These are phyloP conservation scores for Seiridium cupressi DNA, from an alignment of 2,329 filamentous ascomycete genomes.

Conservation along the genomic window DNA sequence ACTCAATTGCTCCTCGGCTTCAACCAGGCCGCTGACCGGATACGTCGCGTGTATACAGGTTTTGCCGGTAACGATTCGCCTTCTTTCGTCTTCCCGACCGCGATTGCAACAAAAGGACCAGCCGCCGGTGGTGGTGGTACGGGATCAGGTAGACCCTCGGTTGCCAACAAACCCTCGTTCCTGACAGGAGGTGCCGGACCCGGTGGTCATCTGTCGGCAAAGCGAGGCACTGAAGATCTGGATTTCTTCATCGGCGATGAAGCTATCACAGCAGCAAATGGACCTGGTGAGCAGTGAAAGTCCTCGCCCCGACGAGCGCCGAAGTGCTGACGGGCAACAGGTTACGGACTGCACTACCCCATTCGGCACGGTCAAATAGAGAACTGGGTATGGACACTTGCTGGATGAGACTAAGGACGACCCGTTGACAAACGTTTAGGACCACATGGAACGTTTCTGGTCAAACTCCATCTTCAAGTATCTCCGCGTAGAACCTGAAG, in stretches of 20 bases:
- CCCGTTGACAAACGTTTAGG: slow-evolving; percentile 50
- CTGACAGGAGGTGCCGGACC: slow-evolving; percentile 86
- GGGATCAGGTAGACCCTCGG: slow-evolving; percentile 83
- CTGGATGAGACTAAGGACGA: not conserved
- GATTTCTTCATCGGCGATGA: slow-evolving; percentile 99
- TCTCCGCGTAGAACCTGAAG: slow-evolving; percentile 93
- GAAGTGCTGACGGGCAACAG: slow-evolving; percentile 25
- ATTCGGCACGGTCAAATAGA: slow-evolving; percentile 98
- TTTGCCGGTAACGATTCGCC: slow-evolving; percentile 99
- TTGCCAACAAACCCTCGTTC: slow-evolving; percentile 94
- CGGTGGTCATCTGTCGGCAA: slow-evolving; percentile 78
- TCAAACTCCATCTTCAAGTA: slow-evolving; percentile 99
- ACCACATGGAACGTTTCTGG: slow-evolving; percentile 99
- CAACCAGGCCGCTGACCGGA: not conserved
- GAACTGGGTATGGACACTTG: slow-evolving; percentile 73
- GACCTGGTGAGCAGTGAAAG: slow-evolving; percentile 62
- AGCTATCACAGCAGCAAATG: slow-evolving; percentile 77
- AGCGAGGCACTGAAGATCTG: slow-evolving; percentile 94
- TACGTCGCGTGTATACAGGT: slow-evolving; percentile 49
- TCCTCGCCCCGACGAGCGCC: not conserved
- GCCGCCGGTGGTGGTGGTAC: slow-evolving; percentile 69
- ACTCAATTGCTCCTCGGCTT: slow-evolving; percentile 5
- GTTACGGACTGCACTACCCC: slow-evolving; percentile 95
- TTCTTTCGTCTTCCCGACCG: slow-evolving; percentile 98
- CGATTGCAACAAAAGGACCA: slow-evolving; percentile 90